A percentile compares a stretch with the other conserved stretches of the same genome.
Evolutionary conservation across 768 basidiomycete species (phyloP).

Genomic region (Tulasnella sp.): DNA sequence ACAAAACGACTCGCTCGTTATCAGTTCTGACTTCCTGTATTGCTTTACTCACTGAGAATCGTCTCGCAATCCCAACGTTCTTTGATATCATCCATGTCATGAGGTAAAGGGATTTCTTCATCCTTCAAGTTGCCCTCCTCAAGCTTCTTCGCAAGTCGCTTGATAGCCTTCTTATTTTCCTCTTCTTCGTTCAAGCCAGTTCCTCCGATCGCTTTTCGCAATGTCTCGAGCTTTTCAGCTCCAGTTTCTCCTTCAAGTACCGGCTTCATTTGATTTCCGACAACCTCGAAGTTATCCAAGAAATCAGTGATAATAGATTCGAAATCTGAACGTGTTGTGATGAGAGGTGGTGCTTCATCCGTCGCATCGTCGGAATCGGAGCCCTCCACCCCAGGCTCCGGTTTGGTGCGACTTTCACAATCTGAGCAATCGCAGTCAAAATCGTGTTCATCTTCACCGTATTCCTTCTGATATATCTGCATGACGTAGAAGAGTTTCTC

Average conservation of each 20-base stretch:
- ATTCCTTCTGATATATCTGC: constrained; percentile 61
- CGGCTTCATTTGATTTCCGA: constrained; percentile 63
- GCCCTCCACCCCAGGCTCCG: constrained; percentile 21
- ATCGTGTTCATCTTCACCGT: constrained; percentile 46
- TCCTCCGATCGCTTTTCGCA: constrained; percentile 66
- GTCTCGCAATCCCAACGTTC: constrained; percentile 94
- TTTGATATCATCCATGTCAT: constrained; percentile 46
- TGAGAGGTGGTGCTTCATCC: constrained; percentile 57
- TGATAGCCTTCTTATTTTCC: constrained; percentile 24
- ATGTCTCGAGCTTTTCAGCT: constrained; percentile 62
- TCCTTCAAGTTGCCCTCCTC: constrained; percentile 36
- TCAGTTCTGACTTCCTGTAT: not conserved
- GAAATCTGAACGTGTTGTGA: constrained; percentile 80
- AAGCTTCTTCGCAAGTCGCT: constrained; percentile 32
- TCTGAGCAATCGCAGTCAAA: constrained; percentile 29
- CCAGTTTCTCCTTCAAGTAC: constrained; percentile 61
- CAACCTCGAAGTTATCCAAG: constrained; percentile 79
- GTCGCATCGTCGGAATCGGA: constrained; percentile 29
- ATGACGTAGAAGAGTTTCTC: constrained; percentile 23
- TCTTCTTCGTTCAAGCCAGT: constrained; percentile 34
- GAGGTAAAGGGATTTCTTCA: constrained; percentile 33
- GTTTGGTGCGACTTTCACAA: constrained; percentile 1
- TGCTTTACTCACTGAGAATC: constrained; percentile 60
- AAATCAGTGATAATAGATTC: constrained; percentile 87
- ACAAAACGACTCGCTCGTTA: not conserved